These are phyloP conservation scores for Penicillium subrubescens DNA, from an alignment of 495 filamentous ascomycete species.

Conservation along the genomic window DNA sequence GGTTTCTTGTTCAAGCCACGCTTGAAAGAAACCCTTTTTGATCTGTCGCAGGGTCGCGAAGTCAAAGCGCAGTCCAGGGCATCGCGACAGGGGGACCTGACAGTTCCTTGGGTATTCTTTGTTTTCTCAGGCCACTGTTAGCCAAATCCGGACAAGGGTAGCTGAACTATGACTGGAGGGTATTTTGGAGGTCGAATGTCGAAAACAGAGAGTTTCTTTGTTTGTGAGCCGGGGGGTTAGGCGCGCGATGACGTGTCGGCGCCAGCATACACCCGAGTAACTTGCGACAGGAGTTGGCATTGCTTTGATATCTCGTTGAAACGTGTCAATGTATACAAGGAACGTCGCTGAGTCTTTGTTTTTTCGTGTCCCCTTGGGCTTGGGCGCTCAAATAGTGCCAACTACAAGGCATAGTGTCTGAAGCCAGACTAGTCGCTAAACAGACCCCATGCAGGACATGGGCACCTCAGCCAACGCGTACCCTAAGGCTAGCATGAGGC, in stretches of 20 bases:
- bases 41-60: neutral
- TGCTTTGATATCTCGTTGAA: neutral
- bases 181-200: neutral
- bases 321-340: neutral
- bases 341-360: neutral
- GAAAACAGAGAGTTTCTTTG: neutral
- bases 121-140: conserved; percentile 7
- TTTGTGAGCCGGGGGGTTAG: neutral
- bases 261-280: neutral
- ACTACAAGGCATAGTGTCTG: neutral
- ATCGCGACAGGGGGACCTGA: neutral
- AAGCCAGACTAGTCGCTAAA: neutral
- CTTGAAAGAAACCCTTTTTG: neutral
- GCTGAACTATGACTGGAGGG: neutral
- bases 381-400: neutral
- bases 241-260: neutral
- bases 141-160: conserved; percentile 10
- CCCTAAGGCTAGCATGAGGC: neutral
- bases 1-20: neutral
- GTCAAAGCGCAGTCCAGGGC: neutral
- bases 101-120: conserved; percentile 6
- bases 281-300: neutral
- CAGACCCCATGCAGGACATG: neutral
- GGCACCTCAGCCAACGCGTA: neutral
- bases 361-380: neutral